Percentiles rank a stretch among this genome's conserved stretches.
These are phyloP conservation scores for Verticillium isaacii DNA, from an alignment of 2,329 filamentous ascomycete species.

Conservation along the genomic window DNA sequence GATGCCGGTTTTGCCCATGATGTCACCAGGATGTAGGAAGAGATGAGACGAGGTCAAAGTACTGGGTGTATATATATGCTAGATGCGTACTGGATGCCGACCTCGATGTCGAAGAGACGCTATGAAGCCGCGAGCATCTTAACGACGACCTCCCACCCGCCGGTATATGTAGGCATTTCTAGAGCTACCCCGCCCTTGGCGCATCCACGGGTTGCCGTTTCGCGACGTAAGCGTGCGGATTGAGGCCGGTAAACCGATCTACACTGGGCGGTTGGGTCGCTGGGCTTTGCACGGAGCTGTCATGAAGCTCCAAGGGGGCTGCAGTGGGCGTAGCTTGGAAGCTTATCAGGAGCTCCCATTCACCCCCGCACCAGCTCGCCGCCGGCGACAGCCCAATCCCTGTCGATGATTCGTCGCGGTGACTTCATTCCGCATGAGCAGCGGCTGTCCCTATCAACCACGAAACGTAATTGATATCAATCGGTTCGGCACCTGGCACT, in stretches of 20 bases:
- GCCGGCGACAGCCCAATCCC: conserved; percentile 4
- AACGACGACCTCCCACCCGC: not conserved
- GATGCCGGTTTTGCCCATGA: conserved; percentile 56
- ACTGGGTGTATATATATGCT: not conserved
- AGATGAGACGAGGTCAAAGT: no score
- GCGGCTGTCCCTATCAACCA: not conserved
- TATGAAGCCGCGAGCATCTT: no score
- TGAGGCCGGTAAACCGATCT: not conserved
- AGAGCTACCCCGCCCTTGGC: conserved; percentile 10
- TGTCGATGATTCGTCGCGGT: conserved; percentile 9
- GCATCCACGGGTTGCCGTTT: not conserved
- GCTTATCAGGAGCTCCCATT: conserved; percentile 2
- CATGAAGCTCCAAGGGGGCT: no score
- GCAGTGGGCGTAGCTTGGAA: conserved; percentile 4
- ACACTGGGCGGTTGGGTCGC: not conserved
- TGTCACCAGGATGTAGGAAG: not conserved
- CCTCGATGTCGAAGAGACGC: not conserved
- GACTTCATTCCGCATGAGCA: conserved; percentile 10
- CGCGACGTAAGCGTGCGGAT: not conserved
- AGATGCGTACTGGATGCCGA: not conserved
- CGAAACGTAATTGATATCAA: conserved; percentile 11
- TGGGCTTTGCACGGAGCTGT: not conserved
- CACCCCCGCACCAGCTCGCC: not conserved
- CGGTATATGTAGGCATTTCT: conserved; percentile 5
- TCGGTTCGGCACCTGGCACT: not conserved